A percentile compares a stretch with the other conserved stretches of the same genome.
Conservation (phyloP, 805 yeast species). For the Suhomyces vadensis region DNA sequence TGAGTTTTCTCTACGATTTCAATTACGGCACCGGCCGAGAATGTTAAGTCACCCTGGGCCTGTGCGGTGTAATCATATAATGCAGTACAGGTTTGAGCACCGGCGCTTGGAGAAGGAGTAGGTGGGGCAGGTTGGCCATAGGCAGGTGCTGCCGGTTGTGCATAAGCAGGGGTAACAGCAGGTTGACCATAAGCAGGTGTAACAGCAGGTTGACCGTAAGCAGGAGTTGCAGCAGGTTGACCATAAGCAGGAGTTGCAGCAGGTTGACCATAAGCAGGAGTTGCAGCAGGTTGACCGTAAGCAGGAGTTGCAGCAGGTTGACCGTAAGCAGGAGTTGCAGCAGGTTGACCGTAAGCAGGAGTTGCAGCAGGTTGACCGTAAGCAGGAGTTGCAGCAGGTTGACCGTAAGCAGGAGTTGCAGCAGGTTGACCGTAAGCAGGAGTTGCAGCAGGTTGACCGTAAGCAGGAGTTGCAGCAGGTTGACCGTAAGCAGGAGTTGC, state of each 20-base stretch:
- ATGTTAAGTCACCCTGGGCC: conserved; percentile 86
- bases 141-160: conserved; percentile 15
- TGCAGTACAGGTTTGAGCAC: conserved; percentile 74
- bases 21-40: conserved; percentile 85
- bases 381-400: conserved; percentile 11
- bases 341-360: conserved; percentile 10
- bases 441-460: conserved; percentile 14
- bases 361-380: conserved; percentile 15
- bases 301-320: conserved; percentile 16
- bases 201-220: conserved; percentile 17
- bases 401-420: conserved; percentile 14
- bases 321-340: conserved; percentile 14
- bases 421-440: conserved; percentile 17
- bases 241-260: conserved; percentile 11
- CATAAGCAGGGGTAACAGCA: conserved; percentile 13
- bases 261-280: conserved; percentile 31
- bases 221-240: conserved; percentile 12
- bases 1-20: conserved; percentile 78
- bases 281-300: conserved; percentile 16
- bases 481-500: conserved; percentile 17
- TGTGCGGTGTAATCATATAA: conserved; percentile 90
- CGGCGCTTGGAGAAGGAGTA: conserved; percentile 37
- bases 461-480: conserved; percentile 15
- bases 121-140: conserved; percentile 28
- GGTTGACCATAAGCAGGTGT: conserved; percentile 30